phyloP scores from a whole-genome alignment of 2,329 filamentous ascomycete species.

The Ophiocordyceps camponoti-saundersi region DNA sequence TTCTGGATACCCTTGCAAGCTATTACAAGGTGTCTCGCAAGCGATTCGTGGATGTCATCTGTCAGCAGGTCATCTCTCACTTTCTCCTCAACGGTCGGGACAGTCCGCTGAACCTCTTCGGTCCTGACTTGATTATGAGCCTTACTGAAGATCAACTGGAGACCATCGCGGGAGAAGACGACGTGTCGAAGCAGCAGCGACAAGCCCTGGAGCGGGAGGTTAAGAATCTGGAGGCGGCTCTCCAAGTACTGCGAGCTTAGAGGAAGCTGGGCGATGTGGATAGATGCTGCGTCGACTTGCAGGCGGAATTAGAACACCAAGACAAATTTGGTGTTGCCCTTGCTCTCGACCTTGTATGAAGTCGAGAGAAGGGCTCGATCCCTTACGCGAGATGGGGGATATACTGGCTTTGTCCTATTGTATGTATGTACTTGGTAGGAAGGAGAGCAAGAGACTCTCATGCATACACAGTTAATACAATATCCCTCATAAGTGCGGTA shows the following conservation, averaged over 20 bases:
- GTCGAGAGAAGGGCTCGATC: no score
- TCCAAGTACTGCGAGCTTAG: background rate
- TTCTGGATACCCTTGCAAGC: slow-evolving; percentile 40
- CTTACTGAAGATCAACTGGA: slow-evolving; percentile 32
- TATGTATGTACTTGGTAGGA: no score
- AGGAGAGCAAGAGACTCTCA: no score
- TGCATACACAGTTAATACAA: no score
- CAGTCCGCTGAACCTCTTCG: slow-evolving; percentile 36
- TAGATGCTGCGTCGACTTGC: no score
- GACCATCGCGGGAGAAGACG: slow-evolving; percentile 41
- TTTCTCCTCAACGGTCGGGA: slow-evolving; percentile 29
- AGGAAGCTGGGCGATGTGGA: no score
- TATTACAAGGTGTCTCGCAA: slow-evolving; percentile 46
- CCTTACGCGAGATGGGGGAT: no score
- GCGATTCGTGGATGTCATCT: slow-evolving; percentile 47
- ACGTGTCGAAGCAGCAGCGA: slow-evolving; percentile 17
- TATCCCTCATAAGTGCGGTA: no score
- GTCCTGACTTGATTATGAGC: slow-evolving; percentile 27
- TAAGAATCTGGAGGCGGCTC: slow-evolving; percentile 6
- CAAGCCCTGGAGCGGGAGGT: slow-evolving; percentile 26
- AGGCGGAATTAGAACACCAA: no score
- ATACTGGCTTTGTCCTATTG: no score
- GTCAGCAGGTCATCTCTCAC: slow-evolving; percentile 37
- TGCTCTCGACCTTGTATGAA: no score
- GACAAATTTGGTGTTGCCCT: no score